Percentiles rank a stretch among this genome's conserved stretches.
phyloP scores from a whole-genome alignment of 1,284 basidiomycete species.

The Trametes pubescens region DNA sequence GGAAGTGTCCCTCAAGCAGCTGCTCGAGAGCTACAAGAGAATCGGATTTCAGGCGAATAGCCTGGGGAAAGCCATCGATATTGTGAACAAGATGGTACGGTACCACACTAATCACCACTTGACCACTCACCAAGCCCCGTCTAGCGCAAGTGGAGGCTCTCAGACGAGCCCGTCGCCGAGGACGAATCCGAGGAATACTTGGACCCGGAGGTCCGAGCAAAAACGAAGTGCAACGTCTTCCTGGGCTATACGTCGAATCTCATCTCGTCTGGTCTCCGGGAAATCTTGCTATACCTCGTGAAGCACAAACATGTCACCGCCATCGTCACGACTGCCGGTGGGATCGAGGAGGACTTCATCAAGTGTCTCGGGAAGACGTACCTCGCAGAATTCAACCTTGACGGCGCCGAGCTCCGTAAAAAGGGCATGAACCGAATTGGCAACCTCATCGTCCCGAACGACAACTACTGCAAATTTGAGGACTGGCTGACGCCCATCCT shows the following conservation, averaged over 20 bases:
- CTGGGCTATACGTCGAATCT: constrained; percentile 99
- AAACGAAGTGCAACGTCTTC: constrained; percentile 87
- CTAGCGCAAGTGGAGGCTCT: constrained; percentile 84
- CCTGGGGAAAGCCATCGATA: constrained; percentile 87
- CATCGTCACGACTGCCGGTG: constrained; percentile 97
- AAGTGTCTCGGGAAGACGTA: constrained; percentile 98
- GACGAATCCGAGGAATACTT: constrained; percentile 75
- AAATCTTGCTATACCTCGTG: constrained; percentile 92
- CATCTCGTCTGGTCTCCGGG: constrained; percentile 96
- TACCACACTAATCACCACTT: neutral
- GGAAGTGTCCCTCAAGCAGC: constrained; percentile 69
- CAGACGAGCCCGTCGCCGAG: constrained; percentile 75
- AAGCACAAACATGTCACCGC: constrained; percentile 93
- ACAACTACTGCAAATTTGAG: constrained; percentile 99
- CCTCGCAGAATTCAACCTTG: constrained; percentile 92
- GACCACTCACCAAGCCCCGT: constrained; percentile 7
- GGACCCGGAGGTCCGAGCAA: constrained; percentile 65
- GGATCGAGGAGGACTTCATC: constrained; percentile 99
- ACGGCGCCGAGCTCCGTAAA: constrained; percentile 88
- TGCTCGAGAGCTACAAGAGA: constrained; percentile 84
- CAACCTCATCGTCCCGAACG: constrained; percentile 97
- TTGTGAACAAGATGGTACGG: constrained; percentile 90
- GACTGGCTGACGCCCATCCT: constrained; percentile 98
- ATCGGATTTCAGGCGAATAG: constrained; percentile 98
- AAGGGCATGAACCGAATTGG: constrained; percentile 97